phyloP scores from a whole-genome alignment of 805 yeast genomes.

The Yarrowia sp. region DNA sequence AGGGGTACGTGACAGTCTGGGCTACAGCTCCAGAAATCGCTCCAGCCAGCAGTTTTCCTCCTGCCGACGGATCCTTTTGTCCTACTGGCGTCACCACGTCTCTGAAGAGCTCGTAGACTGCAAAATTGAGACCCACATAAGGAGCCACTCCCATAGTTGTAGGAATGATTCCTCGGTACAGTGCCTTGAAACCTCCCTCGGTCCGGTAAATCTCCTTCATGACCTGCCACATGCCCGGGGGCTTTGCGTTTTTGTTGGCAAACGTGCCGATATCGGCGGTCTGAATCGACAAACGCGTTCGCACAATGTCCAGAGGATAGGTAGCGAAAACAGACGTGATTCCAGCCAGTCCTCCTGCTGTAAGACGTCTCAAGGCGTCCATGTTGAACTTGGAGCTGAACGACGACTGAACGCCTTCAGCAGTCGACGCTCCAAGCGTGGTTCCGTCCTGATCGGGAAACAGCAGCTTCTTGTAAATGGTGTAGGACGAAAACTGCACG shows the following conservation, averaged over 20 bases:
- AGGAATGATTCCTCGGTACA: slow-evolving; percentile 86
- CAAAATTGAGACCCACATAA: slow-evolving; percentile 88
- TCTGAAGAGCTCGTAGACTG: slow-evolving; percentile 79
- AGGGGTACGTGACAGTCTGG: slow-evolving; percentile 86
- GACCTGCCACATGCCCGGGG: slow-evolving; percentile 70
- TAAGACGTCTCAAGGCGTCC: slow-evolving; percentile 56
- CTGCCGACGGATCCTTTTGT: slow-evolving; percentile 42
- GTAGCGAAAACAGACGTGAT: slow-evolving; percentile 75
- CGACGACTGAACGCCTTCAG: neutral
- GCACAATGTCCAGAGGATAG: slow-evolving; percentile 86
- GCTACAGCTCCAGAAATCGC: slow-evolving; percentile 87
- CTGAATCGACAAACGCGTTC: slow-evolving; percentile 85
- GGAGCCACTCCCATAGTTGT: slow-evolving; percentile 95
- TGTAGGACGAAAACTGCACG: slow-evolving; percentile 86
- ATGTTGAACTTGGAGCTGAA: slow-evolving; percentile 34
- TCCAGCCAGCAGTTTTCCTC: slow-evolving; percentile 68
- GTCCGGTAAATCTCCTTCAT: slow-evolving; percentile 56
- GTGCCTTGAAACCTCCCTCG: slow-evolving; percentile 80
- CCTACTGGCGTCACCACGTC: slow-evolving; percentile 48
- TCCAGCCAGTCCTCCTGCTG: slow-evolving; percentile 83
- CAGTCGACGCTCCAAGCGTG: slow-evolving; percentile 31
- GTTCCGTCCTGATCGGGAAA: slow-evolving; percentile 35
- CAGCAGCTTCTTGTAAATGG: slow-evolving; percentile 51
- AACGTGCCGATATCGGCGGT: slow-evolving; percentile 58
- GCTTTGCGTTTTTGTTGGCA: slow-evolving; percentile 34